Percentiles rank a stretch among this genome's conserved stretches.
Conservation (phyloP, 352 stramenopile species). For the Pythium phragmitis region DNA sequence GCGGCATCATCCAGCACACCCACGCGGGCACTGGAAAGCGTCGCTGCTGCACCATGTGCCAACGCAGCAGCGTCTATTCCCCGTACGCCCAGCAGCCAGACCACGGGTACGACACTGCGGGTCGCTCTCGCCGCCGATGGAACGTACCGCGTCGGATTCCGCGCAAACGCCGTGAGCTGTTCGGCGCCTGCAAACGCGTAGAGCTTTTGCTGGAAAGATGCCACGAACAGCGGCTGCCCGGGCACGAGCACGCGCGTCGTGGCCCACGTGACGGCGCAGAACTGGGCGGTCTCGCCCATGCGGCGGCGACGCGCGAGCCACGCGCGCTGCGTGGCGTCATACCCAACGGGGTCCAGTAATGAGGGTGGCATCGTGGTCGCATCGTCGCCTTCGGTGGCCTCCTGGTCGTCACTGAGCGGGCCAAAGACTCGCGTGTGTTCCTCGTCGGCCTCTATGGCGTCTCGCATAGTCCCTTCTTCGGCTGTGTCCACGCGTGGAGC, state of each 20-base stretch:
- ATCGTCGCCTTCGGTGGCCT: not conserved
- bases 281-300: conserved; percentile 55
- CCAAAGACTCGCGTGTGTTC: conserved; percentile 14
- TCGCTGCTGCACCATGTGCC: not conserved
- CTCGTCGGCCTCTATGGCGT: conserved; percentile 29
- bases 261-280: conserved; percentile 63
- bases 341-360: not conserved
- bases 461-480: conserved; percentile 38
- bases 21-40: conserved; percentile 3
- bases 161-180: conserved; percentile 46
- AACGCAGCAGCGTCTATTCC: conserved; percentile 27
- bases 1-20: conserved; percentile 17
- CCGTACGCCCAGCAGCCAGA: conserved; percentile 57
- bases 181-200: conserved; percentile 54
- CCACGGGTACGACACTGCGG: conserved; percentile 32
- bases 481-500: conserved; percentile 42
- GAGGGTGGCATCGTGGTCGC: not conserved
- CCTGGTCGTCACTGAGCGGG: not conserved
- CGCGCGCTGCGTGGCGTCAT: conserved; percentile 2
- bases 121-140: conserved; percentile 31
- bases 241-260: conserved; percentile 39
- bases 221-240: conserved; percentile 38
- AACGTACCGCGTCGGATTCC: conserved; percentile 48
- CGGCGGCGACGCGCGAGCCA: conserved; percentile 6
- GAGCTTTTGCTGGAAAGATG: conserved; percentile 42